Conservation (phyloP, 345 rosid species). For the Aquilaria malaccensis region DNA sequence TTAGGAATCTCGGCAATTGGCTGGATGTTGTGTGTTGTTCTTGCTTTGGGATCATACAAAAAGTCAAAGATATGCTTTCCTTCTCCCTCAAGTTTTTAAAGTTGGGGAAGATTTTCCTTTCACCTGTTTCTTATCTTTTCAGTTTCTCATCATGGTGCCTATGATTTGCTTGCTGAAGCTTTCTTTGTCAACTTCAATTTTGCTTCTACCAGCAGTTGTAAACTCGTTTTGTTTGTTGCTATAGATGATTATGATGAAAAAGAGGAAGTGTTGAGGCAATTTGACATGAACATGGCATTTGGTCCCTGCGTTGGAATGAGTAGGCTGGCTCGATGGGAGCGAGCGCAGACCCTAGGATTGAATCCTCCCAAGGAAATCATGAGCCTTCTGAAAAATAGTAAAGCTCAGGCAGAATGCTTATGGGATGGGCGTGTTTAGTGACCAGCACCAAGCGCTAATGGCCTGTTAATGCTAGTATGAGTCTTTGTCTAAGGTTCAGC, state of each 20-base stretch:
- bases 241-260: conserved; percentile 37
- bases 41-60: no score
- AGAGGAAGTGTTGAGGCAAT: conserved; percentile 55
- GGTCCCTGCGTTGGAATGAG: conserved; percentile 84
- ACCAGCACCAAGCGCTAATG: neutral
- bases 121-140: no score
- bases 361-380: conserved; percentile 57
- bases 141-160: neutral
- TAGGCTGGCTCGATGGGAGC: conserved; percentile 64
- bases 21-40: no score
- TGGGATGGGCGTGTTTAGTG: conserved; percentile 63
- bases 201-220: no score
- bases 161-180: neutral
- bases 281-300: conserved; percentile 77
- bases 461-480: neutral
- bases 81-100: no score
- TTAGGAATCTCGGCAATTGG: no score
- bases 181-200: no score
- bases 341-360: conserved; percentile 60
- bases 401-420: conserved; percentile 40
- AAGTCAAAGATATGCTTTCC: no score
- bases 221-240: neutral
- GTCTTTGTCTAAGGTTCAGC: conserved; percentile 1
- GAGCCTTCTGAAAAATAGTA: conserved; percentile 33
- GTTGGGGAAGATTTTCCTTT: no score